Evolutionary conservation across 1,139 yeast genomes (phyloP).

Genomic region (Candida sanyaensis): DNA sequence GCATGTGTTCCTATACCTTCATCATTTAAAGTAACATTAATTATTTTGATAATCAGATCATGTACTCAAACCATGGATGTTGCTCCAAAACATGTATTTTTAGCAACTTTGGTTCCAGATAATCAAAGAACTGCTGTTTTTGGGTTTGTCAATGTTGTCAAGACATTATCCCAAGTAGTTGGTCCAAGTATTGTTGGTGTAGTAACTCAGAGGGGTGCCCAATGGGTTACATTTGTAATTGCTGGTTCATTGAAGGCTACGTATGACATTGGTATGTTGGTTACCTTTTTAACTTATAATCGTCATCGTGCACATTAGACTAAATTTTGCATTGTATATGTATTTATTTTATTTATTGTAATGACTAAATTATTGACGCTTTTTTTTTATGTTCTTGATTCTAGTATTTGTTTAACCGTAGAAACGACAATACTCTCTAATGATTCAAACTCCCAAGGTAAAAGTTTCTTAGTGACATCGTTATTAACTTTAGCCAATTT

Average conservation of each 20-base stretch:
- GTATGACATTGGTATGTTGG: conserved; percentile 43
- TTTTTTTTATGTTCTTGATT: not conserved
- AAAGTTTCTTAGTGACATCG: conserved; percentile 25
- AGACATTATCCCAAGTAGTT: conserved; percentile 38
- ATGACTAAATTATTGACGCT: not conserved
- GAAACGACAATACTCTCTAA: conserved; percentile 37
- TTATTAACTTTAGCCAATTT: conserved; percentile 23
- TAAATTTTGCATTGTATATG: not conserved
- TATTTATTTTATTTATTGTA: not conserved
- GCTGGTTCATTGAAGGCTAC: conserved; percentile 41
- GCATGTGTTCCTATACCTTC: conserved; percentile 38
- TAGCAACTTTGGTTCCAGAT: conserved; percentile 39
- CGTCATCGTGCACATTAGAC: conserved; percentile 23
- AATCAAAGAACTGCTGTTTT: conserved; percentile 40
- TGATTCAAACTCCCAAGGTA: conserved; percentile 30
- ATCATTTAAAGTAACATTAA: conserved; percentile 29
- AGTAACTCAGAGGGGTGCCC: conserved; percentile 29
- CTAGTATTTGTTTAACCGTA: conserved; percentile 41
- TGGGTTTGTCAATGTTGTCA: conserved; percentile 44
- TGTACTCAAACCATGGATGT: conserved; percentile 47
- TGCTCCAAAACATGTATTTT: conserved; percentile 46
- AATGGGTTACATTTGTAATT: conserved; percentile 41
- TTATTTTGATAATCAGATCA: conserved; percentile 33
- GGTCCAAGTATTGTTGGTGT: conserved; percentile 43
- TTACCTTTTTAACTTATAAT: conserved; percentile 33